These are phyloP conservation scores for Globisporangium canariense DNA, from an alignment of 352 stramenopile genomes.

Conservation along the genomic window DNA sequence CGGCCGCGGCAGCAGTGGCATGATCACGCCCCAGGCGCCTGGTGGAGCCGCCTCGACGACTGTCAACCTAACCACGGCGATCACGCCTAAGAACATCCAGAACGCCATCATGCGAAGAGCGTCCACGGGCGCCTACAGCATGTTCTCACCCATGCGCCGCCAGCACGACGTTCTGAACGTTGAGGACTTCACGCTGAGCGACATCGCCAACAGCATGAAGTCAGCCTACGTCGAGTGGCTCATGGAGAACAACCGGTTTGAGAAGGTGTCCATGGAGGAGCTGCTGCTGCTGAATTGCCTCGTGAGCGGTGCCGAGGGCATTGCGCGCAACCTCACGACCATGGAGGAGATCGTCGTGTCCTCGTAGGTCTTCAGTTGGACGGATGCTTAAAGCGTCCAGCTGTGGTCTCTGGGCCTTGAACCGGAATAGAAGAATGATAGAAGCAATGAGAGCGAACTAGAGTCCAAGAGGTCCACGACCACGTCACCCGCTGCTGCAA, in stretches of 20 bases:
- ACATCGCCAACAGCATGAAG: conserved; percentile 73
- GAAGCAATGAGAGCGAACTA: not conserved
- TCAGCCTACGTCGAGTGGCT: conserved; percentile 76
- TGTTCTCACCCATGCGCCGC: conserved; percentile 61
- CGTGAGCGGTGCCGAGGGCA: conserved; percentile 76
- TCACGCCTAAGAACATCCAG: conserved; percentile 33
- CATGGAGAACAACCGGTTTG: conserved; percentile 69
- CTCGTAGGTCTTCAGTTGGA: conserved; percentile 19
- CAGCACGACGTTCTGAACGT: conserved; percentile 81
- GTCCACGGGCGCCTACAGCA: conserved; percentile 23
- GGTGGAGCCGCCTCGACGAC: not conserved
- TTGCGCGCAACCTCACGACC: conserved; percentile 62
- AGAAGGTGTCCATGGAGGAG: conserved; percentile 79
- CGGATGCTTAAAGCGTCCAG: not conserved
- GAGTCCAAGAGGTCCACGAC: too few relatives aligned
- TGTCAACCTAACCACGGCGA: not conserved
- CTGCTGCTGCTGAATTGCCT: conserved; percentile 79
- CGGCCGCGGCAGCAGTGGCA: conserved; percentile 11
- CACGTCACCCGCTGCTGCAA: not conserved
- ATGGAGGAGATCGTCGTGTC: conserved; percentile 77
- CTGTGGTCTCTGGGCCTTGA: not conserved
- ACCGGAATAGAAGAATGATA: not conserved
- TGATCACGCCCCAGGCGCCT: conserved; percentile 18
- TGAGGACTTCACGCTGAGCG: conserved; percentile 68
- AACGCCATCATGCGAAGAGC: conserved; percentile 19